phyloP scores from a whole-genome alignment of 306 rosid species.

The Sphenostylis stenocarpa region DNA sequence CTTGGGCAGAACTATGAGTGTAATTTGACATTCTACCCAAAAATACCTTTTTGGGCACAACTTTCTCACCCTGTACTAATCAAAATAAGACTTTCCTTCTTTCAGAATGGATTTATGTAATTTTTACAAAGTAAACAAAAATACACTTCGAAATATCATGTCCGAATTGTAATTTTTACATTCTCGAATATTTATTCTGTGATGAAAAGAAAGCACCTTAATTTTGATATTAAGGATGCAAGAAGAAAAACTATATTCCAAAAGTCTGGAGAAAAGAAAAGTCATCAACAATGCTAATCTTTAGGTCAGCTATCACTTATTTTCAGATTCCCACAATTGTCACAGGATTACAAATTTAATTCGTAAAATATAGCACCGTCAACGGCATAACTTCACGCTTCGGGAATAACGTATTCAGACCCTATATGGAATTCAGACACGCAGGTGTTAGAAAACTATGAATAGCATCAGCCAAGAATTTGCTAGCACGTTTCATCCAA shows the following conservation, averaged over 20 bases:
- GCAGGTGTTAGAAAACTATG: not conserved
- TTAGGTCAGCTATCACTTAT: not conserved
- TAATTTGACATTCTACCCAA: not conserved
- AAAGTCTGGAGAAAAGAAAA: not conserved
- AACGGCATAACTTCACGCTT: not conserved
- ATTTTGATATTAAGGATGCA: not conserved
- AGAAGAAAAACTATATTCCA: not conserved
- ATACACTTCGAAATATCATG: too few species aligned
- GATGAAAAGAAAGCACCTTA: too few species aligned
- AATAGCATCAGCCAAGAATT: conserved; percentile 2
- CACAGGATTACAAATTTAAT: not conserved
- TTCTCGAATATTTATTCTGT: too few species aligned
- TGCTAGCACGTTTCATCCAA: not conserved
- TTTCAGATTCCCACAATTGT: not conserved
- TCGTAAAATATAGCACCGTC: not conserved
- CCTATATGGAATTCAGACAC: not conserved
- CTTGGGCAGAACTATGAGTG: not conserved
- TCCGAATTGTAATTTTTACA: too few species aligned
- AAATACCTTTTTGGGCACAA: not conserved
- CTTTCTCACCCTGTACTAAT: too few species aligned
- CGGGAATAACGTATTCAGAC: not conserved
- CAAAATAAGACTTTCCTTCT: too few species aligned
- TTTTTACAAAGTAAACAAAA: too few species aligned
- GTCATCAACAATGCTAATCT: not conserved
- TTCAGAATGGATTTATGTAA: too few species aligned